Conservation (phyloP, 805 yeast species). For the Barnettozyma sp. region DNA sequence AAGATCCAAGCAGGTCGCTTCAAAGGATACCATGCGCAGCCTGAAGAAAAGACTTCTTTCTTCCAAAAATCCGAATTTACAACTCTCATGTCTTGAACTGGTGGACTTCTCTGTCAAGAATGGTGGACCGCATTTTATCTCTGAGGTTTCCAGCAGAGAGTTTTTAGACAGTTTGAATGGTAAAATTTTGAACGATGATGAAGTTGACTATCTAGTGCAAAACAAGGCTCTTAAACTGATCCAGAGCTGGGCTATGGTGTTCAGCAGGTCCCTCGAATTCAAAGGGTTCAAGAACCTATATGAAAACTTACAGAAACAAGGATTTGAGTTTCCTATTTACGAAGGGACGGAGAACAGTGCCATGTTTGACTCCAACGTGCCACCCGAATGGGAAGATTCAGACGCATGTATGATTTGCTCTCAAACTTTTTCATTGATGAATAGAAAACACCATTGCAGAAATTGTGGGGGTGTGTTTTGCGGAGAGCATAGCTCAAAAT, state of each 20-base stretch:
- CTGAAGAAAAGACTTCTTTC: conserved; percentile 64
- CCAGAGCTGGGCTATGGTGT: conserved; percentile 73
- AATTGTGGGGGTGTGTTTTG: conserved; percentile 95
- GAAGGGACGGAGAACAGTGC: conserved; percentile 30
- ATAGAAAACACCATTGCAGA: conserved; percentile 93
- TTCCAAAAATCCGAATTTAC: conserved; percentile 72
- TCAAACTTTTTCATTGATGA: conserved; percentile 66
- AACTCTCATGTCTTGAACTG: conserved; percentile 66
- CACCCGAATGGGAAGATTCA: conserved; percentile 97
- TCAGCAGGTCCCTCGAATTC: conserved; percentile 59
- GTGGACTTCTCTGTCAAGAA: conserved; percentile 87
- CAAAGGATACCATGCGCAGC: conserved; percentile 81
- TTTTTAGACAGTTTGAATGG: conserved; percentile 71
- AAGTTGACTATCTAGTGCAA: conserved; percentile 47
- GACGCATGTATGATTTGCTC: conserved; percentile 95
- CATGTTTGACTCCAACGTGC: conserved; percentile 81
- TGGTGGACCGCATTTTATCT: conserved; percentile 80
- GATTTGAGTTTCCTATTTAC: conserved; percentile 56
- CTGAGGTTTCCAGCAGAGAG: conserved; percentile 75
- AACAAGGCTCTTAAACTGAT: conserved; percentile 53
- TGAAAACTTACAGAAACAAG: conserved; percentile 52
- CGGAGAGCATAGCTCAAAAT: conserved; percentile 74
- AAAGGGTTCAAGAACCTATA: conserved; percentile 59
- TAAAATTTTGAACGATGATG: conserved; percentile 31
- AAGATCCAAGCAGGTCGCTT: conserved; percentile 68